phyloP scores from a whole-genome alignment of 805 yeast genomes.

The Myxozyma mucilagina region DNA sequence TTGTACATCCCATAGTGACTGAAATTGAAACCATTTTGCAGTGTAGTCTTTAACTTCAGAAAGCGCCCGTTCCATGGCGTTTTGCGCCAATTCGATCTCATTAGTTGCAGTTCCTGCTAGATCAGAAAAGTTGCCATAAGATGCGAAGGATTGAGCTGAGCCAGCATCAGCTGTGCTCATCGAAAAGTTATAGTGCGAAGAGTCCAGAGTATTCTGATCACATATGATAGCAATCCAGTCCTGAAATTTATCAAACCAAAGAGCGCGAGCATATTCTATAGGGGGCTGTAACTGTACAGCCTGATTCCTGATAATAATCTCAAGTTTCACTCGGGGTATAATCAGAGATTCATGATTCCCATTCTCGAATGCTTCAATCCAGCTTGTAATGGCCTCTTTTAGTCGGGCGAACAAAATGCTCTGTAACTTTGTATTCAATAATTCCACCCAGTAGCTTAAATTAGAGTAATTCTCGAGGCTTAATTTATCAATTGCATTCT shows the following conservation, averaged over 20 bases:
- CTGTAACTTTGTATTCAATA: constrained; percentile 42
- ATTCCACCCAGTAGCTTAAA: constrained; percentile 39
- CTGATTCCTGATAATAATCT: constrained; percentile 37
- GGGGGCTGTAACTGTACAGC: constrained; percentile 38
- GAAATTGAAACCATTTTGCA: constrained; percentile 55
- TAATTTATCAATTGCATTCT: constrained; percentile 34
- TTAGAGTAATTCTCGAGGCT: constrained; percentile 44
- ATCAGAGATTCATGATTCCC: neutral
- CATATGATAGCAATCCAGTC: constrained; percentile 27
- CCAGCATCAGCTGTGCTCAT: neutral
- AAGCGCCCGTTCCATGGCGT: constrained; percentile 42
- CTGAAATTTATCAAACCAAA: constrained; percentile 30
- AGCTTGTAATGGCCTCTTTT: constrained; percentile 26
- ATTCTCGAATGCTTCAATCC: constrained; percentile 33
- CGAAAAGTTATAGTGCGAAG: constrained; percentile 24
- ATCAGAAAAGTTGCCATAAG: constrained; percentile 4
- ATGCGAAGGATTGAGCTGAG: neutral
- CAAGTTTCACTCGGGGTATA: constrained; percentile 26
- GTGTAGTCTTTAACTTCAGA: constrained; percentile 44
- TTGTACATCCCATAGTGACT: constrained; percentile 60
- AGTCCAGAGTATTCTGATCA: constrained; percentile 21
- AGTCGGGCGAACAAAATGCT: constrained; percentile 40
- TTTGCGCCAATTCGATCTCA: constrained; percentile 25
- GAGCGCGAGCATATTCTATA: constrained; percentile 31
- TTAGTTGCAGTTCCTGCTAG: constrained; percentile 6